Evolutionary conservation across 148 eudicot genomes (phyloP), one percentile per base, ranked within the genome.

Genomic region (Rhododendron ovatum): DNA sequence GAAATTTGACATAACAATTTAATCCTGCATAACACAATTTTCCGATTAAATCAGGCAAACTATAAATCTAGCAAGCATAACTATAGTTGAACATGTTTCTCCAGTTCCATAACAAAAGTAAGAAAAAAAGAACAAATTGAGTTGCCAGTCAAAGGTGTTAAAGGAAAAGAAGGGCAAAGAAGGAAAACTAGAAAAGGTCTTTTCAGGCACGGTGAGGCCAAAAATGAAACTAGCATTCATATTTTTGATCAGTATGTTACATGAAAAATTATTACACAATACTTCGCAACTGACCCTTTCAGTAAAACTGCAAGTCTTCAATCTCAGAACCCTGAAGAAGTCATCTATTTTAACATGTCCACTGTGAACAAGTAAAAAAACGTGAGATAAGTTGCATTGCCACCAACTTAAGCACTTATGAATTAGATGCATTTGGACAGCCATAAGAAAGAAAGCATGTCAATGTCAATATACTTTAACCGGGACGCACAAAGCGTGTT

Each of bases 261-360:
- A 6, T 33, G n/a, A 12, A 78, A 30, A 17, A 18, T 22, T 30
- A 81, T 13, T 9, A 33, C 3, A 81, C 35, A 24, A n/a, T 28
- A 47, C 12, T 78, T 39, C 26, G 33, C 47, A 33, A 84, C 89
- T 81, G 77, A 95, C 98, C 96, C 92, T 93, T 82, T 91, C 92
- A 81, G 96, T 89, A 78, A 94, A 84, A 84, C 86, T 82, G 82
- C 94, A 92, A 84, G 90, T 91, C 85, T 94, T 95, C 88, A 95
- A 89, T 90, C 93, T 89, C 84, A 95, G 87, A 81, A 84, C 90
- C 85, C 92, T 93, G 37, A 83, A 84, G 88, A 95, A 92, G 79
- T 91, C 92, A 78, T 87, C 90, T 35, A 89, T 86, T 75, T 86
- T 85, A 47, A 93, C 94, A 88, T 78, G 75, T 76, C 96, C 98